Evolutionary conservation across 768 basidiomycete species (phyloP).

Genomic region (Tephrocybe sp.): DNA sequence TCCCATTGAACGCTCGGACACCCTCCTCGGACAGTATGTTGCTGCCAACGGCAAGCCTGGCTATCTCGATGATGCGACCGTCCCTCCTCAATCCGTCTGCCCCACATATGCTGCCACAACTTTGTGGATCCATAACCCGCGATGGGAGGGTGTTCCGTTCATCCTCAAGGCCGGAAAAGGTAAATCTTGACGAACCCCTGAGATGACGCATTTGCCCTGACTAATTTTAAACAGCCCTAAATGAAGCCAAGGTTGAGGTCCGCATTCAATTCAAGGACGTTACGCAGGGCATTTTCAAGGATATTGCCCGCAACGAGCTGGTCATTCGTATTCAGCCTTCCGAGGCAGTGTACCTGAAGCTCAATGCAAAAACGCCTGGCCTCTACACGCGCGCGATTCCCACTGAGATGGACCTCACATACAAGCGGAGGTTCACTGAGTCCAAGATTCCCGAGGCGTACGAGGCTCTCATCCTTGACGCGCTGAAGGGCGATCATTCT

Average conservation of each 20-base stretch:
- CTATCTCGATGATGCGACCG: constrained; percentile 96
- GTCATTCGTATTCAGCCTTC: constrained; percentile 96
- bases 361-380: constrained; percentile 95
- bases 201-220: constrained; percentile 1
- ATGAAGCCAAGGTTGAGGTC: constrained; percentile 98
- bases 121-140: constrained; percentile 89
- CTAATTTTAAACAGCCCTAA: constrained; percentile 61
- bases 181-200: constrained; percentile 28
- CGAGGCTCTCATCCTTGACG: constrained; percentile 93
- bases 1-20: constrained; percentile 73
- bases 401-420: constrained; percentile 97
- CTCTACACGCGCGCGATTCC: constrained; percentile 88
- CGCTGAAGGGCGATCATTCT: constrained; percentile 96
- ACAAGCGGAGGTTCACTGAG: constrained; percentile 93
- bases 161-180: constrained; percentile 99
- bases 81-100: constrained; percentile 88
- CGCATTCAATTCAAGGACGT: constrained; percentile 99
- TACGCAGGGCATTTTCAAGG: constrained; percentile 93
- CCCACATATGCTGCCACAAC: constrained; percentile 93
- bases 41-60: constrained; percentile 91
- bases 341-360: constrained; percentile 95
- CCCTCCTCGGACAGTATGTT: constrained; percentile 94
- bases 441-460: constrained; percentile 95
- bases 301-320: constrained; percentile 95
- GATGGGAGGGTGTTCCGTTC: constrained; percentile 99